Conservation (phyloP, 225 moss, liverwort and hornwort genomes). For the Marchantia polymorpha region DNA sequence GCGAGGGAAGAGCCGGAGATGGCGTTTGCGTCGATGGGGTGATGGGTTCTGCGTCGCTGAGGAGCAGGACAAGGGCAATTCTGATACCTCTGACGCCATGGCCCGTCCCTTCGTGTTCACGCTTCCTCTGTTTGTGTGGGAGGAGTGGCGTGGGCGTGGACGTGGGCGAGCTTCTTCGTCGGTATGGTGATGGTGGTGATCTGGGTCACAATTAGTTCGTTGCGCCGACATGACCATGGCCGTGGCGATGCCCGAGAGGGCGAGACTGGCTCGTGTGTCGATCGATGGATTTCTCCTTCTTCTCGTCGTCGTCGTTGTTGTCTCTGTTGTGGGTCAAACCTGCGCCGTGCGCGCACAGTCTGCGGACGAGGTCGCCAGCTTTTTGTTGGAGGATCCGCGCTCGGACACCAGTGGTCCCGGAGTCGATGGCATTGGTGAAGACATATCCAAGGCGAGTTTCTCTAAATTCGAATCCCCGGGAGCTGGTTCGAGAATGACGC, state of each 20-base stretch:
- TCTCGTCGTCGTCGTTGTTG: background rate
- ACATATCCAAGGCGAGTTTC: background rate
- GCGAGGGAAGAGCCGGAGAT: background rate
- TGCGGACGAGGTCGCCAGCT: slow-evolving; percentile 6
- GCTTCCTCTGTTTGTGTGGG: background rate
- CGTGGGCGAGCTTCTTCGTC: background rate
- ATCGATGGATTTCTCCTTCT: background rate
- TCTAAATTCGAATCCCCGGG: slow-evolving; percentile 1
- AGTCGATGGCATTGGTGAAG: background rate
- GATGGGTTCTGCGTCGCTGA: background rate
- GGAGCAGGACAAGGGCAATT: background rate
- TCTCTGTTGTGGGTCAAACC: slow-evolving; percentile 1
- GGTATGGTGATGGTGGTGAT: background rate
- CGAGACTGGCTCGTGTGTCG: background rate
- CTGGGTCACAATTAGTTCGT: background rate
- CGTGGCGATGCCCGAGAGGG: background rate
- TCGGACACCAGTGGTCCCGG: slow-evolving; percentile 2
- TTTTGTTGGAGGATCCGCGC: slow-evolving; percentile 15
- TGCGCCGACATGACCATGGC: slow-evolving; percentile 14
- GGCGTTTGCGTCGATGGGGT: slow-evolving; percentile 10
- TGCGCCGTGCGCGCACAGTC: background rate
- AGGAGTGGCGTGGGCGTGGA: too few species aligned
- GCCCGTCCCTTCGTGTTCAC: background rate
- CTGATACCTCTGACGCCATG: background rate
- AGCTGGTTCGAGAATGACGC: slow-evolving; percentile 6